Evolutionary conservation across 345 rosid species (phyloP).

Genomic region (Carallia brachiata): DNA sequence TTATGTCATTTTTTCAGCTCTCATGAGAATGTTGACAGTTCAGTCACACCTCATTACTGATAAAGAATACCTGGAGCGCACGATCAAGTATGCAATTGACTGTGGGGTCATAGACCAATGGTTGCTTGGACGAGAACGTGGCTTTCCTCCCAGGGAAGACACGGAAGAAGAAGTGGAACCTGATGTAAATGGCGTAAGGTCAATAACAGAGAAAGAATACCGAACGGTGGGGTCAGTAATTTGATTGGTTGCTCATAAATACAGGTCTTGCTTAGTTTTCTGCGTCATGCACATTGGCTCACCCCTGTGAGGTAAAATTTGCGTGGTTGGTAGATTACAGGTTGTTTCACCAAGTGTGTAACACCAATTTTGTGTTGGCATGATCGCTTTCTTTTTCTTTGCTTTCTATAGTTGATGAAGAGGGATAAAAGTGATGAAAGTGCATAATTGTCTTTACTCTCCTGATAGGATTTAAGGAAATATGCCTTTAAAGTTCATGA

Average conservation of each 20-base stretch:
- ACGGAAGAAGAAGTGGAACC: slow-evolving; percentile 51
- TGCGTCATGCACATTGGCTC: not conserved
- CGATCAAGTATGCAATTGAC: slow-evolving; percentile 68
- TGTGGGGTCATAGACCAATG: slow-evolving; percentile 88
- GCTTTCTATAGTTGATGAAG: not conserved
- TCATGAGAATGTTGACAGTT: slow-evolving; percentile 78
- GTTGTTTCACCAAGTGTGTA: slow-evolving; percentile 7
- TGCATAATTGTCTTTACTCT: too few relatives aligned
- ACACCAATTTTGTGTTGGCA: slow-evolving; percentile 23
- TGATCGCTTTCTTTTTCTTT: not conserved
- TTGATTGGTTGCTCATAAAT: slow-evolving; percentile 9
- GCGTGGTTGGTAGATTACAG: not conserved
- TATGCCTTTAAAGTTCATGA: too few relatives aligned
- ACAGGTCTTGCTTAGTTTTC: slow-evolving; percentile 1
- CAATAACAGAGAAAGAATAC: slow-evolving; percentile 62
- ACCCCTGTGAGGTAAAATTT: slow-evolving; percentile 24
- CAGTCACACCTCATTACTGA: slow-evolving; percentile 66
- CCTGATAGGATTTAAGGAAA: too few relatives aligned
- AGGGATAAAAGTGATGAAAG: too few relatives aligned
- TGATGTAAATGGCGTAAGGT: slow-evolving; percentile 54
- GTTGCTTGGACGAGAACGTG: slow-evolving; percentile 54
- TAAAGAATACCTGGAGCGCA: slow-evolving; percentile 56
- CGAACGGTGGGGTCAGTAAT: slow-evolving; percentile 43
- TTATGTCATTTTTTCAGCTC: slow-evolving; percentile 44
- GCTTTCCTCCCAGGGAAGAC: slow-evolving; percentile 73